Conservation (phyloP, 306 rosid species). For the Prunus mira region DNA sequence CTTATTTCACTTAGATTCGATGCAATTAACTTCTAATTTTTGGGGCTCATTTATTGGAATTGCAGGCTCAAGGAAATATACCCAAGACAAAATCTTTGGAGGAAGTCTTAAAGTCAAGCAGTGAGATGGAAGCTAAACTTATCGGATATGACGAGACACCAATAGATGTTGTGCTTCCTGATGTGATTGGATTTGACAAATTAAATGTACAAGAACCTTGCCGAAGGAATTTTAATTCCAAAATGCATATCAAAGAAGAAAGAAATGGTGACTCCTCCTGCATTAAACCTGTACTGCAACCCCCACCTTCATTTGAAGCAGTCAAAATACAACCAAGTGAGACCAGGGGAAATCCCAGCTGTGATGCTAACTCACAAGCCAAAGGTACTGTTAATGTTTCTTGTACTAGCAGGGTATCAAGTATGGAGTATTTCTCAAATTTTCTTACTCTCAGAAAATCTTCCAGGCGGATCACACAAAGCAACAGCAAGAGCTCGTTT, state of each 20-base stretch:
- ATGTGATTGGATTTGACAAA: slow-evolving; percentile 11
- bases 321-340: slow-evolving; percentile 1
- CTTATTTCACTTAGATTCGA: background rate
- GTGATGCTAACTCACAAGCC: slow-evolving; percentile 23
- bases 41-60: slow-evolving; percentile 13
- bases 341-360: slow-evolving; percentile 25
- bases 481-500: slow-evolving; percentile 59
- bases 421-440: slow-evolving; percentile 1
- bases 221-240: slow-evolving; percentile 21
- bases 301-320: slow-evolving; percentile 21
- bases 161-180: slow-evolving; percentile 33
- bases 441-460: slow-evolving; percentile 13
- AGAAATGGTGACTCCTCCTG: slow-evolving; percentile 9
- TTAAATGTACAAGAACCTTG: slow-evolving; percentile 21
- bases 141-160: slow-evolving; percentile 86
- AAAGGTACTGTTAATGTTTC: slow-evolving; percentile 38
- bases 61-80: slow-evolving; percentile 66
- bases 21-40: background rate
- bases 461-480: slow-evolving; percentile 33
- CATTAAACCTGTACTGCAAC: slow-evolving; percentile 18
- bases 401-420: slow-evolving; percentile 19
- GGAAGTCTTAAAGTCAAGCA: slow-evolving; percentile 59
- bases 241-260: slow-evolving; percentile 16
- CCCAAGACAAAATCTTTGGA: slow-evolving; percentile 63
- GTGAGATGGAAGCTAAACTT: slow-evolving; percentile 59